Evolutionary conservation across 768 basidiomycete species (phyloP).

Genomic region (Mycena capillaripes): DNA sequence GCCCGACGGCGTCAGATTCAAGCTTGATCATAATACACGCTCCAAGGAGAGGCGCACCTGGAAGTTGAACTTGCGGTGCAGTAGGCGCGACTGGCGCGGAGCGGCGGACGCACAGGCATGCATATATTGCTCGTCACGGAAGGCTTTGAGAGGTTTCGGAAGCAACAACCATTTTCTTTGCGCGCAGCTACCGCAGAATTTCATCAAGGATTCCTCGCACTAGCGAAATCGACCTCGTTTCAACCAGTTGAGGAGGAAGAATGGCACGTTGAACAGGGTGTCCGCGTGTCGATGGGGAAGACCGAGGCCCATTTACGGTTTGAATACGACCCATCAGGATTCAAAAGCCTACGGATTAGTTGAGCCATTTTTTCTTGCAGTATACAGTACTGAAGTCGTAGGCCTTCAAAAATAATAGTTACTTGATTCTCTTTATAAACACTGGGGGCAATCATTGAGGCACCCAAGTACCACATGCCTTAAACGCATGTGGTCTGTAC

Average conservation of each 20-base stretch:
- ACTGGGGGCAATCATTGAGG: too few relatives aligned
- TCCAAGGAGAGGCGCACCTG: background rate
- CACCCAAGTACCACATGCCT: too few relatives aligned
- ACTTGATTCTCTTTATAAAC: too few relatives aligned
- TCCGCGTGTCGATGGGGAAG: conserved; percentile 30
- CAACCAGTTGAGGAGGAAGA: background rate
- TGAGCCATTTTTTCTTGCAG: background rate
- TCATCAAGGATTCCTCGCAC: background rate
- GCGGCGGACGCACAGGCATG: background rate
- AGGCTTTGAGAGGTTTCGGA: background rate
- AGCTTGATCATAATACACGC: background rate
- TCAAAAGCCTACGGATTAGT: too few relatives aligned
- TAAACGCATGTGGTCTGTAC: too few relatives aligned
- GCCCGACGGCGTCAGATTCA: background rate
- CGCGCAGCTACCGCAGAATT: background rate
- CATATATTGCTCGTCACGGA: background rate
- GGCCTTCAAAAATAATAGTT: too few relatives aligned
- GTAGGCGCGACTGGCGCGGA: background rate
- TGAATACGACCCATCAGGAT: conserved; percentile 38
- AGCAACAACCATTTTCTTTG: background rate
- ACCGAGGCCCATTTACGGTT: conserved; percentile 42
- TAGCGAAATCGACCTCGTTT: background rate
- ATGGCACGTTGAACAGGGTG: background rate
- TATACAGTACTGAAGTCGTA: too few relatives aligned
- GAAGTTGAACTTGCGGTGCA: background rate